Base-by-base conservation (phyloP, 139 green algal genomes). In the Mychonastes homosphaera region DNA sequence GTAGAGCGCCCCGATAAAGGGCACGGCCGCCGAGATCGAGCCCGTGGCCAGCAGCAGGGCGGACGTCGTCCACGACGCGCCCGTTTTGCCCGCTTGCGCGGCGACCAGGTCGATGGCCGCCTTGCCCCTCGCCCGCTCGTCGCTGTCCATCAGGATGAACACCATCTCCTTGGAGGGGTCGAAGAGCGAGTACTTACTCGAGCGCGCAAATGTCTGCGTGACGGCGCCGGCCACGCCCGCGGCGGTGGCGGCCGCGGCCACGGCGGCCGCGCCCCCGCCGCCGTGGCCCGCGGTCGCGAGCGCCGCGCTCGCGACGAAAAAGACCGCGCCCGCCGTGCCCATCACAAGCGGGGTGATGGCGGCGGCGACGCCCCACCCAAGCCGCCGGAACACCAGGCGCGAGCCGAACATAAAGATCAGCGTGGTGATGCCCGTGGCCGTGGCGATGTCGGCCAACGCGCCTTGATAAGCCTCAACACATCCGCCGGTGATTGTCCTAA, bases 101-200 rank as follows among this genome's bases (percentile, higher is more conserved):
- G 83, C 85, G 30, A 95, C 64, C 27, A 95, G 64, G 54, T 95
- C 86, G 19, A 95, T 81, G 9, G 85, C 85, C 23, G 86, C 85
- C 67, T 95, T 95, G 49, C 86, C 86, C 59, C 83, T 81, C 38
- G 48, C 76, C 62, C 86, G 87, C 61, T 85, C 76, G 38, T 92
- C 81, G n/a, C 79, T 73, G 60, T 71, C 67, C 71, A 87, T 81
- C 58, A 84, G 74, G 28, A 93, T 93, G 81, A 89, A 93, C 52
- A 65, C 61, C 86, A 95, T 95, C 70, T 95, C 86, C 68, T 91
- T 89, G 39, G 83, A 78, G 2, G 83, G 83, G 61, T 88, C 82
- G 48, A 91, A 91, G 58, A 91, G 67, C 2, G 58, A 76, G 71
- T 86, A 91, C 72, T 91, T 91, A 69, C 71, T 57, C 26, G 72